Evolutionary conservation across 163 green algal species (phyloP).

Genomic region (Scenedesmus sp.): DNA sequence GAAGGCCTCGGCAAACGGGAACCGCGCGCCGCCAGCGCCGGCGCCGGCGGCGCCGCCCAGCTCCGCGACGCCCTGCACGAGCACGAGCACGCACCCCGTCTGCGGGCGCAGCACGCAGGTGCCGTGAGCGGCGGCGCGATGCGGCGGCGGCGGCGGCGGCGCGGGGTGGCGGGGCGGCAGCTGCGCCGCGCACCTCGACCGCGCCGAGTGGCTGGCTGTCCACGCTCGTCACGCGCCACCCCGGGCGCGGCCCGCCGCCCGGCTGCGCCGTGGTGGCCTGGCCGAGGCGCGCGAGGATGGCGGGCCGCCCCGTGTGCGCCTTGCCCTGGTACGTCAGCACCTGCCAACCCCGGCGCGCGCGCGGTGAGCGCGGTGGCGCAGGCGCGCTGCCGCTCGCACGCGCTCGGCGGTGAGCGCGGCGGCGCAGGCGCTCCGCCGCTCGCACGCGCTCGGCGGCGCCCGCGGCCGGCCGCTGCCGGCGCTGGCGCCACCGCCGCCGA

Average conservation of each 20-base stretch:
- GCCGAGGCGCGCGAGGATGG: constrained; percentile 61
- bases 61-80: constrained; percentile 47
- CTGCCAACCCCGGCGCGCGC: constrained; percentile 10
- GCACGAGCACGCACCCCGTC: constrained; percentile 65
- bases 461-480: too few relatives aligned
- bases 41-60: background rate
- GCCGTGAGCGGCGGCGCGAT: background rate
- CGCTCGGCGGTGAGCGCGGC: too few relatives aligned
- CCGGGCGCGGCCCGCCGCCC: background rate
- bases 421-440: too few relatives aligned
- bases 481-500: background rate
- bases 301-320: constrained; percentile 31
- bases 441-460: too few relatives aligned
- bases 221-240: constrained; percentile 41
- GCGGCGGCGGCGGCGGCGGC: background rate
- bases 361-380: too few relatives aligned
- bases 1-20: constrained; percentile 63
- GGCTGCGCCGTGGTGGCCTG: background rate
- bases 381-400: too few relatives aligned
- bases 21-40: too few relatives aligned
- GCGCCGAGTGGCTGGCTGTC: constrained; percentile 64
- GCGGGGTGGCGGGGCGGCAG: background rate
- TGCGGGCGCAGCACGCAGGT: background rate
- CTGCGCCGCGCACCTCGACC: constrained; percentile 33
- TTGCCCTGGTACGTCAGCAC: constrained; percentile 60